Evolutionary conservation across 331 rosid genomes (phyloP).

Genomic region (Telfairia occidentalis): DNA sequence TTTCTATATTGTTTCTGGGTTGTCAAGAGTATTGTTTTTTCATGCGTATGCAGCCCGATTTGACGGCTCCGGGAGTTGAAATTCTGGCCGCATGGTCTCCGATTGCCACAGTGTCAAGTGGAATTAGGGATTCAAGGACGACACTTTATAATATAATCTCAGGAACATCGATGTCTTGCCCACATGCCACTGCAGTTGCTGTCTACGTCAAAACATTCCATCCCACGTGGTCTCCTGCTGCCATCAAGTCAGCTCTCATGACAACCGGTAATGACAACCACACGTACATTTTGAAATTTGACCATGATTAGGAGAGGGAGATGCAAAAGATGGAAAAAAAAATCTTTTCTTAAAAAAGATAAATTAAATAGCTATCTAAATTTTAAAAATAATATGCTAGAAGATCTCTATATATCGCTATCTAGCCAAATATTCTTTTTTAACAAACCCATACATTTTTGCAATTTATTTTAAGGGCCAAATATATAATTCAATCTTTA

Average conservation of each 20-base stretch:
- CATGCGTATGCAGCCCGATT: slow-evolving; percentile 35
- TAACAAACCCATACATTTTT: too few relatives aligned
- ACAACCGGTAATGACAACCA: slow-evolving; percentile 26
- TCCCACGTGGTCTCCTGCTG: slow-evolving; percentile 48
- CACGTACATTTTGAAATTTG: too few relatives aligned
- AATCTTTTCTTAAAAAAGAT: too few relatives aligned
- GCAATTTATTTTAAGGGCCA: too few relatives aligned
- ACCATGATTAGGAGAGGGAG: too few relatives aligned
- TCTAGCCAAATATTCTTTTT: too few relatives aligned
- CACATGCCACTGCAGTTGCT: slow-evolving; percentile 39
- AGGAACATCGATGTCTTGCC: slow-evolving; percentile 56
- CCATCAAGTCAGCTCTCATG: slow-evolving; percentile 52
- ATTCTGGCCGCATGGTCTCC: slow-evolving; percentile 48
- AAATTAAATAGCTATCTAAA: too few relatives aligned
- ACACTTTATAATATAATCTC: slow-evolving; percentile 23
- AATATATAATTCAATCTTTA: too few relatives aligned
- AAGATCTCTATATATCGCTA: too few relatives aligned
- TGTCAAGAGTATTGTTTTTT: background rate
- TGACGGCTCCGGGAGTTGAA: slow-evolving; percentile 39
- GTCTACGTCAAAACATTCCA: slow-evolving; percentile 38
- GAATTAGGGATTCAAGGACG: slow-evolving; percentile 11
- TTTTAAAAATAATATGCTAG: too few relatives aligned
- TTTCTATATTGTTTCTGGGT: background rate
- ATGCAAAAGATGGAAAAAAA: too few relatives aligned
- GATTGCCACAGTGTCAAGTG: background rate